phyloP scores from a whole-genome alignment of 371 early-diverging fungal genomes.

The Blastocladiella emersonii region DNA sequence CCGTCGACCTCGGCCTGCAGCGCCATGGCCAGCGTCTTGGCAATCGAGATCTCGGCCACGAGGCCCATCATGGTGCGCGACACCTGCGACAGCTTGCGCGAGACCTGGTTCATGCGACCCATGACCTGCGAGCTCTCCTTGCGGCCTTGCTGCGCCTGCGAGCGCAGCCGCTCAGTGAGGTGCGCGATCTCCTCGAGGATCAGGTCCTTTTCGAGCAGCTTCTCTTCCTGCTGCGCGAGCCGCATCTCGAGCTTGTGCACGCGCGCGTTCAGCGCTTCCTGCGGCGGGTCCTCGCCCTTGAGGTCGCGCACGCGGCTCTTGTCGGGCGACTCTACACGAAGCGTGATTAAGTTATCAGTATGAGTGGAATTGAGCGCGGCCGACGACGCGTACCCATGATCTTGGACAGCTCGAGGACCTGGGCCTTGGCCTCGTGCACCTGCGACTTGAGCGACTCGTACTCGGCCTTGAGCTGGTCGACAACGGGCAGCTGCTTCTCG shows the following conservation, averaged over 20 bases:
- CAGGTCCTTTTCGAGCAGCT: slow-evolving; percentile 35
- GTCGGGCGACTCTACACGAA: slow-evolving; percentile 21
- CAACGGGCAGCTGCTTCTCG: not conserved
- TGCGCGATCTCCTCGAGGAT: slow-evolving; percentile 30
- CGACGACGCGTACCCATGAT: not conserved
- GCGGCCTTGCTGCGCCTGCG: slow-evolving; percentile 24
- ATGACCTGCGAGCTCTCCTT: slow-evolving; percentile 19
- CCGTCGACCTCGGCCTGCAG: not conserved
- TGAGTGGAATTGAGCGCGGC: no score
- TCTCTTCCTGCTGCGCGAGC: slow-evolving; percentile 36
- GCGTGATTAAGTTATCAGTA: not conserved
- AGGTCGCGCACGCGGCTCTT: slow-evolving; percentile 24
- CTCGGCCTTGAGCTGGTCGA: slow-evolving; percentile 10
- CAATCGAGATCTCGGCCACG: slow-evolving; percentile 39
- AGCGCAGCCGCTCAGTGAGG: slow-evolving; percentile 23
- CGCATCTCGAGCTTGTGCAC: slow-evolving; percentile 26
- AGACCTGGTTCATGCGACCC: slow-evolving; percentile 24
- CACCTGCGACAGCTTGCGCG: slow-evolving; percentile 24
- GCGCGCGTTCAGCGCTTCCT: slow-evolving; percentile 23
- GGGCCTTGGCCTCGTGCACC: slow-evolving; percentile 12
- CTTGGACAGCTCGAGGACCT: slow-evolving; percentile 14
- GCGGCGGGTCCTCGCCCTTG: slow-evolving; percentile 28
- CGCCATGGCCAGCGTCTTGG: slow-evolving; percentile 25
- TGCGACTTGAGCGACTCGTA: slow-evolving; percentile 16
- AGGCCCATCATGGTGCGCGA: slow-evolving; percentile 30